A percentile compares a stretch with the other conserved stretches of the same genome.
Evolutionary conservation across 31 red algal genomes (phyloP).

Genomic region (Porphyra umbilicalis): DNA sequence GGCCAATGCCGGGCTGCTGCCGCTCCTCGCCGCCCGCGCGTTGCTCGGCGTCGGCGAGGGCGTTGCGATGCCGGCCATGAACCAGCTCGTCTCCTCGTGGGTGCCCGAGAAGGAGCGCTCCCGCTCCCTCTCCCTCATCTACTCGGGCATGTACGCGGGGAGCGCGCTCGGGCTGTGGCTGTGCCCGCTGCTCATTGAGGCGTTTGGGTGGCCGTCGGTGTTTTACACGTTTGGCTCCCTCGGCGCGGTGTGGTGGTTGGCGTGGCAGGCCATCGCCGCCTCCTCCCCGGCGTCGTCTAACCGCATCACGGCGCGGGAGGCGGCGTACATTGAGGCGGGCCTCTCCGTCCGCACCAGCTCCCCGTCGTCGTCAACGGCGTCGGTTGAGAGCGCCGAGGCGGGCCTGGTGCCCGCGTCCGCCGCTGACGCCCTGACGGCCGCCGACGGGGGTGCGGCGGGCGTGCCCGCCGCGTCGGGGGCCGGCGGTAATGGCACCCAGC

Average conservation of each 20-base stretch:
- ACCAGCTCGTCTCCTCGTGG: conserved; percentile 92
- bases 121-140: conserved; percentile 82
- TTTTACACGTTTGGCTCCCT: conserved; percentile 88
- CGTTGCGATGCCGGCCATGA: conserved; percentile 99
- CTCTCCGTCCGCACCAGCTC: not conserved
- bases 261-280: conserved; percentile 54
- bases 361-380: too few species aligned
- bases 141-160: conserved; percentile 96
- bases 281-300: conserved; percentile 51
- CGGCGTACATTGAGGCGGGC: conserved; percentile 28
- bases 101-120: conserved; percentile 86
- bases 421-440: too few species aligned
- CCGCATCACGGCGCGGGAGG: conserved; percentile 53
- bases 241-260: conserved; percentile 78
- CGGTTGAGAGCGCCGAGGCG: not conserved
- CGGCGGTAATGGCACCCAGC: conserved; percentile 2
- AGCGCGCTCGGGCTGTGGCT: conserved; percentile 82
- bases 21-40: conserved; percentile 67
- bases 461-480: not conserved
- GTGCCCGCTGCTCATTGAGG: conserved; percentile 79
- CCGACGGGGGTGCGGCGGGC: not conserved
- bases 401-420: too few species aligned
- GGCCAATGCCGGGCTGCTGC: conserved; percentile 40
- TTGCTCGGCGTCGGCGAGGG: conserved; percentile 95
- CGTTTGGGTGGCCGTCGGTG: conserved; percentile 91